Percentiles rank a stretch among this genome's conserved stretches.
These are phyloP conservation scores for Angomonas deanei DNA, from an alignment of 208 protist genomes.

Conservation along the genomic window DNA sequence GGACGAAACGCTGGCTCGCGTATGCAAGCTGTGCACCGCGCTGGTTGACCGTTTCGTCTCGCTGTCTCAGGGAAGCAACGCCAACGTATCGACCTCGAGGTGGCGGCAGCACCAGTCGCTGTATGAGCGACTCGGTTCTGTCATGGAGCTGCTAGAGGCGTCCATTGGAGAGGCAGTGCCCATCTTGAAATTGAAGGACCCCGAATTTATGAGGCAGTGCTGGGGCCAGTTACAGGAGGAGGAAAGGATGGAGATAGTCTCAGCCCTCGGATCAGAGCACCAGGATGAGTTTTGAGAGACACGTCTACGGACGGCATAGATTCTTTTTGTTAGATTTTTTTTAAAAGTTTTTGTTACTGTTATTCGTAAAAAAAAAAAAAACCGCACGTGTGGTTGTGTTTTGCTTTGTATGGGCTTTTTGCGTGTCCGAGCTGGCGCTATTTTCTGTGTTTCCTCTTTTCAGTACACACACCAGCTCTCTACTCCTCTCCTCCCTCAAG, in stretches of 20 bases:
- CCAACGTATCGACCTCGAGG: constrained; percentile 73
- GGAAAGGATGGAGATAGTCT: constrained; percentile 76
- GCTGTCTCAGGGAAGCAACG: constrained; percentile 68
- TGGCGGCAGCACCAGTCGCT: constrained; percentile 81
- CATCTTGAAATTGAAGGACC: constrained; percentile 67
- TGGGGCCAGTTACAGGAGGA: constrained; percentile 83
- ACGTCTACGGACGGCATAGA: too few species aligned
- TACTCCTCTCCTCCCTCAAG: too few species aligned
- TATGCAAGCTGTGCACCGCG: constrained; percentile 86
- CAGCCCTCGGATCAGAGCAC: constrained; percentile 40
- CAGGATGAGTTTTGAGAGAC: constrained; percentile 11
- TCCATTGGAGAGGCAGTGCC: constrained; percentile 85
- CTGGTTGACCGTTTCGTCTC: constrained; percentile 81
- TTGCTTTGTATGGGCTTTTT: background rate
- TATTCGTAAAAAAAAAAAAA: constrained; percentile 3
- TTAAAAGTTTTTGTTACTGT: background rate
- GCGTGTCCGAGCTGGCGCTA: too few species aligned
- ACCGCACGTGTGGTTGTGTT: background rate
- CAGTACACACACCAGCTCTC: too few species aligned
- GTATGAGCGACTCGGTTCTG: constrained; percentile 68
- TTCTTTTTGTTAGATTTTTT: constrained; percentile 12
- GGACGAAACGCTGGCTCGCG: constrained; percentile 80
- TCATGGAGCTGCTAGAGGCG: constrained; percentile 86
- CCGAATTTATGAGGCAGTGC: constrained; percentile 74
- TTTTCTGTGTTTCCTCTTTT: background rate